Evolutionary conservation across 768 basidiomycete species (phyloP), one percentile per base, ranked within the genome.

Genomic region (Rhizopogon roseolus): DNA sequence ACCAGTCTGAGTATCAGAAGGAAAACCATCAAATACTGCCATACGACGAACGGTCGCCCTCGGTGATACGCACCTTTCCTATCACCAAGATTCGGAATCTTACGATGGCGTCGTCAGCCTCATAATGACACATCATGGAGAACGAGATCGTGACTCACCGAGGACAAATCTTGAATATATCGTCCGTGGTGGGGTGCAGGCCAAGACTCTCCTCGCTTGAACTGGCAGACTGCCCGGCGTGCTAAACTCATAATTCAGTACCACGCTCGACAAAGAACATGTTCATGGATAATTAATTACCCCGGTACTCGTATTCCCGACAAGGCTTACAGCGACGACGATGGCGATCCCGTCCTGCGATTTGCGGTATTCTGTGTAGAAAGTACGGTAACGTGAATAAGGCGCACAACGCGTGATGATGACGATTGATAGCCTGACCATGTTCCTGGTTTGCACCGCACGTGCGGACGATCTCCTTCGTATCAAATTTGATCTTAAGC

Each of bases 1-100:
- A 6, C 52, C 52, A 8, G 41, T 63, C 68, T 66, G 11, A 29
- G 29, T 29, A 39, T n/a, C n/a, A n/a, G 22, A 22, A 22, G 22
- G 38, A n/a, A 16, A 13, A 16, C 16, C 5, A 7, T 8, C n/a
- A 16, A 39, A 17, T 8, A 39, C 38, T 17, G 7, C 16, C n/a
- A 6, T 39, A 2, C 7, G 38, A 39, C 6, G 6, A 14, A 39
- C n/a, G 38, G n/a, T n/a, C 22, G n/a, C 13, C 40, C 40, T 40
- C 4, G 11, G 5, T 36, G 34, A 13, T 34, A 34, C 11, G 34
- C 19, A 10, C 39, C 17, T 40, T 40, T 40, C 17, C 39, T 9
- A 40, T 40, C 17, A 40, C 39, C 39, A 40, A 17, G 10, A 40
- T 40, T 10, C 39, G 39, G 39, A 40, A 19, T 17, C 39, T 40